These are phyloP conservation scores for Kodamaea arcana DNA, from an alignment of 1,139 yeast genomes.

Conservation along the genomic window DNA sequence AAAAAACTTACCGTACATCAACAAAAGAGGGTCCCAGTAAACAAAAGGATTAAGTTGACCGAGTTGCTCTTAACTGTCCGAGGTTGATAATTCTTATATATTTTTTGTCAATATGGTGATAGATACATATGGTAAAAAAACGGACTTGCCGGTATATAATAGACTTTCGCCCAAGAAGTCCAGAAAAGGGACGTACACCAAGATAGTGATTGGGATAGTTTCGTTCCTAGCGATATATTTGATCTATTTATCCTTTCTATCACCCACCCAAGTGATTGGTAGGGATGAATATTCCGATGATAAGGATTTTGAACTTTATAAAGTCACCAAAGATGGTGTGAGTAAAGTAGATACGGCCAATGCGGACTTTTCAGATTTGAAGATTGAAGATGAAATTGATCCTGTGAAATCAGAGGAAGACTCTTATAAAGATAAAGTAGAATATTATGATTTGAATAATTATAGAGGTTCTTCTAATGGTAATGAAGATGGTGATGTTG, in stretches of 20 bases:
- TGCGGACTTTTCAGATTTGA: conserved; percentile 7
- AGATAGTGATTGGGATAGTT: conserved; percentile 6
- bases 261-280: conserved; percentile 2
- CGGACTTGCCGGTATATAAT: conserved; percentile 46
- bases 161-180: conserved; percentile 13
- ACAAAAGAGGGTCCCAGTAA: not conserved
- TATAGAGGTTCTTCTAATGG: conserved; percentile 57
- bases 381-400: conserved; percentile 3
- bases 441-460: conserved; percentile 57
- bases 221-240: conserved; percentile 8
- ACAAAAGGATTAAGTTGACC: not conserved
- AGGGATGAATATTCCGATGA: conserved; percentile 1
- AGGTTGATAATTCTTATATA: too few relatives aligned
- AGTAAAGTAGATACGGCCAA: conserved; percentile 10
- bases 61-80: too few relatives aligned
- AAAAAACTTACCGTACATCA: not conserved
- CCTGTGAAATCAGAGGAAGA: conserved; percentile 14
- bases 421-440: conserved; percentile 37
- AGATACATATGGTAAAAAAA: conserved; percentile 37
- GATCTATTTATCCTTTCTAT: conserved; percentile 4
- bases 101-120: conserved; percentile 27
- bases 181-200: conserved; percentile 5
- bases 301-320: conserved; percentile 24
- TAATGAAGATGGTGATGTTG: conserved; percentile 54
- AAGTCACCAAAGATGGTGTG: conserved; percentile 39